phyloP scores from a whole-genome alignment of 345 rosid species.

The Gossypium ekmanianum region DNA sequence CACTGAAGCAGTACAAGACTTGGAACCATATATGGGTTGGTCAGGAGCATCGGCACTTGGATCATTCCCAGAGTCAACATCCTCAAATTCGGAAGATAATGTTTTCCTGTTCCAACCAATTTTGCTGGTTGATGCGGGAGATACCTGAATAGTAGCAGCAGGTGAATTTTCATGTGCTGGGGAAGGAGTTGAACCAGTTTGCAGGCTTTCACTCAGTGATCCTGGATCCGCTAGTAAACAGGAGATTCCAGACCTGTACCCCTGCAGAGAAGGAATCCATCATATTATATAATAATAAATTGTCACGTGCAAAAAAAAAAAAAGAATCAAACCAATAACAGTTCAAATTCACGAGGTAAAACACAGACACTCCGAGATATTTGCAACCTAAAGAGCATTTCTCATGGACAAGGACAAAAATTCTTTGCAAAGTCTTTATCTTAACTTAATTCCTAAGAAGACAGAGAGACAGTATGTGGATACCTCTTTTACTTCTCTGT shows the following conservation, averaged over 20 bases:
- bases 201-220: conserved; percentile 32
- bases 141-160: conserved; percentile 29
- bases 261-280: conserved; percentile 30
- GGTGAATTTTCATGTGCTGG: conserved; percentile 31
- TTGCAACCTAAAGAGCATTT: conserved; percentile 2
- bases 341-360: not conserved
- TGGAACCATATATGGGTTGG: conserved; percentile 16
- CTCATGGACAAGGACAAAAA: not conserved
- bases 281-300: not conserved
- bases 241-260: conserved; percentile 42
- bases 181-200: conserved; percentile 31
- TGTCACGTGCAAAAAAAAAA: not conserved
- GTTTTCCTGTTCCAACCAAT: conserved; percentile 35
- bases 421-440: conserved; percentile 7
- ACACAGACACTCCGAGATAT: not conserved
- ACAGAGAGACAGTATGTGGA: not conserved
- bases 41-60: conserved; percentile 19
- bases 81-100: conserved; percentile 39
- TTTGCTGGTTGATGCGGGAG: conserved; percentile 29
- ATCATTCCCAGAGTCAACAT: conserved; percentile 33
- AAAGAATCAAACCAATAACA: conserved; percentile 4
- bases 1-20: conserved; percentile 26
- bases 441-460: conserved; percentile 10
- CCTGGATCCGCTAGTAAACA: conserved; percentile 29
- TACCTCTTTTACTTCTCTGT: conserved; percentile 91